Conservation (phyloP, 306 rosid species). For the Mimosa pudica region DNA sequence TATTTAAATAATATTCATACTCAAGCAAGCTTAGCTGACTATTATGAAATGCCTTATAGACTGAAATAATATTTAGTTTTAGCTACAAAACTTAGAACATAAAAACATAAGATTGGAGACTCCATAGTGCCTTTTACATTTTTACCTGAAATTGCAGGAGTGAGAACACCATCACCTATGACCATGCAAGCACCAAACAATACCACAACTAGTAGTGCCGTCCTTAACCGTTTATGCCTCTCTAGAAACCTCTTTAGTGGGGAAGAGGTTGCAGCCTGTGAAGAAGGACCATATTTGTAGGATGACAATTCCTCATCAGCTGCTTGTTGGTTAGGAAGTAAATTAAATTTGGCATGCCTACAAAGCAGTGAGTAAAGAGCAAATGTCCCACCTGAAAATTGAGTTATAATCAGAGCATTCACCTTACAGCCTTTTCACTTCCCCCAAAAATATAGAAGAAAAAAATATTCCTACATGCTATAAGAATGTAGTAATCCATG, state of each 20-base stretch:
- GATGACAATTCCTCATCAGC: constrained; percentile 84
- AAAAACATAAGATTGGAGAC: background rate
- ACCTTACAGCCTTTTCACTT: constrained; percentile 32
- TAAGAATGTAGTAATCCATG: background rate
- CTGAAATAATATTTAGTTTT: background rate
- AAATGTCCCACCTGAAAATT: constrained; percentile 71
- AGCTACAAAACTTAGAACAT: background rate
- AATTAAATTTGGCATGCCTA: constrained; percentile 80
- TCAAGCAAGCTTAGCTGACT: background rate
- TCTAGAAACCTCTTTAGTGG: constrained; percentile 71
- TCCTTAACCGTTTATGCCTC: constrained; percentile 67
- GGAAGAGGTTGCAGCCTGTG: constrained; percentile 49
- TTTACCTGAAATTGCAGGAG: constrained; percentile 82
- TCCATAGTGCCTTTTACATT: background rate
- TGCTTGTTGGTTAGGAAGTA: constrained; percentile 86
- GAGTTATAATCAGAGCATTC: constrained; percentile 15
- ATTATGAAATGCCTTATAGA: background rate
- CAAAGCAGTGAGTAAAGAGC: constrained; percentile 84
- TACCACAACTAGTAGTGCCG: constrained; percentile 67
- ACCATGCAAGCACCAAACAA: constrained; percentile 85
- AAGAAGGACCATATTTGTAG: constrained; percentile 78
- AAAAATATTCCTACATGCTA: background rate
- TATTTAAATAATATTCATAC: background rate
- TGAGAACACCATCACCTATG: constrained; percentile 86
- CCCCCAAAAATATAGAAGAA: constrained; percentile 13